These are phyloP conservation scores for Pyrenophora graminea DNA, from an alignment of 2,329 filamentous ascomycete genomes.

Conservation along the genomic window DNA sequence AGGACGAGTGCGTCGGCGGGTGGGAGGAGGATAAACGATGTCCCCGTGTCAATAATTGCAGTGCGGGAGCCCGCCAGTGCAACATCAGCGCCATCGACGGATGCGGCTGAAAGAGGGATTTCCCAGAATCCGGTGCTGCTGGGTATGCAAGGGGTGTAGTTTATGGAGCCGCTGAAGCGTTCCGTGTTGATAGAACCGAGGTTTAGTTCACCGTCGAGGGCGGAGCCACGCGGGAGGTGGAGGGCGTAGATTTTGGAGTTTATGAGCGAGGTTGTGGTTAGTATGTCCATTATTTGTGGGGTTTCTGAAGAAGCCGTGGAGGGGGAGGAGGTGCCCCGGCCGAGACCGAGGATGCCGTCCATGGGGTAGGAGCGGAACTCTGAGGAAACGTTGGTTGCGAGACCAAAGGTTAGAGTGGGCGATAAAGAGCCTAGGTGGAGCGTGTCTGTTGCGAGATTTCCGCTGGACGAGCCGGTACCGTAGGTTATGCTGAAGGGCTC, in stretches of 20 bases:
- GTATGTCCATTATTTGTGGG: constrained; percentile 68
- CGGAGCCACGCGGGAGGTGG: constrained; percentile 68
- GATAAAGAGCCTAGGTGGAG: constrained; percentile 69
- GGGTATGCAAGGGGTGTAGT: constrained; percentile 63
- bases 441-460: constrained; percentile 68
- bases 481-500: constrained; percentile 71
- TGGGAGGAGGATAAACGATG: constrained; percentile 77
- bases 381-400: constrained; percentile 70
- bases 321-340: constrained; percentile 56
- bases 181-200: constrained; percentile 72
- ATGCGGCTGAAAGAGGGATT: constrained; percentile 68
- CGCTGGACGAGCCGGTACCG: constrained; percentile 74
- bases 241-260: constrained; percentile 71
- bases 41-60: constrained; percentile 83
- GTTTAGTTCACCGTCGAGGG: constrained; percentile 74
- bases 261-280: constrained; percentile 63
- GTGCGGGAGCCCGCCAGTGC: constrained; percentile 51
- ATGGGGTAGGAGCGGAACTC: constrained; percentile 81
- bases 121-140: constrained; percentile 68
- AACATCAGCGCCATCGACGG: constrained; percentile 61
- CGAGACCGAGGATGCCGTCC: constrained; percentile 83
- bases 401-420: constrained; percentile 69
- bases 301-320: constrained; percentile 50
- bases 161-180: constrained; percentile 70
- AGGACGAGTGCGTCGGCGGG: constrained; percentile 67